Conservation (phyloP, 495 filamentous ascomycete species). For the Pyronema omphalodes region DNA sequence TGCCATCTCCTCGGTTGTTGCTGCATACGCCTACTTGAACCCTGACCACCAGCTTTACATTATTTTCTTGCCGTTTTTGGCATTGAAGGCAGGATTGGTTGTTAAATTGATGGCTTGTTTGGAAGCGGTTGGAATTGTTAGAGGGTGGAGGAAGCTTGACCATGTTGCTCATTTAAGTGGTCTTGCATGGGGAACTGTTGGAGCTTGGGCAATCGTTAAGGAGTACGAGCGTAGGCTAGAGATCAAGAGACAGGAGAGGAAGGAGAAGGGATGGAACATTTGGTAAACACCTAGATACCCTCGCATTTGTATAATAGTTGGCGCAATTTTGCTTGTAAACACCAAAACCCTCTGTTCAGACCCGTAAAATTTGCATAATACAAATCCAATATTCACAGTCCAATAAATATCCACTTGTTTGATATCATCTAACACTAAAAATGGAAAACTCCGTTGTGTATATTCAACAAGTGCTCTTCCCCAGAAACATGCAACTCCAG, state of each 20-base stretch:
- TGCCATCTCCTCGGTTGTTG: constrained; percentile 47
- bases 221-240: constrained; percentile 15
- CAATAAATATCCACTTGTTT: background rate
- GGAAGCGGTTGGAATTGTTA: constrained; percentile 31
- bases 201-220: constrained; percentile 7
- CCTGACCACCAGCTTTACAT: constrained; percentile 33
- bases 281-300: background rate
- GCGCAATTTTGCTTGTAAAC: background rate
- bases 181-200: constrained; percentile 12
- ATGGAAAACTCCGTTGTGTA: no score
- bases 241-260: constrained; percentile 7
- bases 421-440: no score
- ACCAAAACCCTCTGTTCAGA: background rate
- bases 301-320: no score
- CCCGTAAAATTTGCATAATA: background rate
- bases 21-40: constrained; percentile 51
- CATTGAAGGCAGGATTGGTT: constrained; percentile 33
- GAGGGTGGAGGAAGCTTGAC: constrained; percentile 33
- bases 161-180: constrained; percentile 59
- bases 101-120: constrained; percentile 30
- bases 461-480: no score
- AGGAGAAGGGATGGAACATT: background rate
- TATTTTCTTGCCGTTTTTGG: constrained; percentile 31
- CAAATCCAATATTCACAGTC: background rate
- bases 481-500: background rate